These are phyloP conservation scores for Dioscorea dumetorum DNA, from an alignment of 106 monocot species.

Conservation along the genomic window DNA sequence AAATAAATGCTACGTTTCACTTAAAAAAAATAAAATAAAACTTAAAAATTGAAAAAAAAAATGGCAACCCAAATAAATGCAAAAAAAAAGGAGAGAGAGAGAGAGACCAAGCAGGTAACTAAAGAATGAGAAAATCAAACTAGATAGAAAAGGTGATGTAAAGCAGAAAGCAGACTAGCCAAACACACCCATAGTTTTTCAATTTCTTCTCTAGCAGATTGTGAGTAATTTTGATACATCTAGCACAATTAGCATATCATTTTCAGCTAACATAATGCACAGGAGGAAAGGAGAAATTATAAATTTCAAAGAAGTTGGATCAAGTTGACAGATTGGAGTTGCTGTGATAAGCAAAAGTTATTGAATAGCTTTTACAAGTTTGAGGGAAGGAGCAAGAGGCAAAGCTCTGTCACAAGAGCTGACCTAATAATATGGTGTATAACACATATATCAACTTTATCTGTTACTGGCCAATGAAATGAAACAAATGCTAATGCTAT, in stretches of 20 bases:
- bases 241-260: slow-evolving; percentile 12
- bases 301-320: background rate
- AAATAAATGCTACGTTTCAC: no score
- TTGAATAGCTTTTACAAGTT: background rate
- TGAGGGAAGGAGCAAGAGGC: background rate
- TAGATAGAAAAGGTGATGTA: background rate
- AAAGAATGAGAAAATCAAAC: background rate
- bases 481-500: no score
- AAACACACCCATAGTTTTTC: slow-evolving; percentile 29
- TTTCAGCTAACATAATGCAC: no score
- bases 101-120: no score
- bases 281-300: background rate
- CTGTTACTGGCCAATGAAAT: no score
- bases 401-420: background rate
- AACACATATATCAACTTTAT: no score
- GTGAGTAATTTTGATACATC: slow-evolving; percentile 36
- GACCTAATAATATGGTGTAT: background rate
- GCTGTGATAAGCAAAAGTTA: background rate
- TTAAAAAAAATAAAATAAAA: no score
- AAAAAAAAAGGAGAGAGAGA: no score
- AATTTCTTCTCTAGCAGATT: slow-evolving; percentile 54
- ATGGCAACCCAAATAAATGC: no score
- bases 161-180: background rate
- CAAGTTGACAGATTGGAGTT: background rate
- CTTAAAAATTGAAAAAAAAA: no score